Conservation (phyloP, 495 filamentous ascomycete genomes). For the Trichoderma gamsii region DNA sequence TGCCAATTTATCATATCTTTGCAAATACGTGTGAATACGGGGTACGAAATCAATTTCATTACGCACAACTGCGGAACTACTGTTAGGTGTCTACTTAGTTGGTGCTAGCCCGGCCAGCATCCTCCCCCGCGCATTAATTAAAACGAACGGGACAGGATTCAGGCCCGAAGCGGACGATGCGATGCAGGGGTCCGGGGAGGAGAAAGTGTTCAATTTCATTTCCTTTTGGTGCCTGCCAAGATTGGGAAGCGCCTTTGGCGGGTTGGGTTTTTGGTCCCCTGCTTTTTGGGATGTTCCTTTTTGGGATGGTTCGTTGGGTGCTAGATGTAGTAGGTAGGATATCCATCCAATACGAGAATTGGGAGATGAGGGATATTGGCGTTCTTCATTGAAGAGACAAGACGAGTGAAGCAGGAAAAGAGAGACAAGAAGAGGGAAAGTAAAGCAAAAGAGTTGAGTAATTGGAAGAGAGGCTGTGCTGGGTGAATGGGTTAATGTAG, state of each 20-base stretch:
- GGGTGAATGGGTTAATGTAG: no score
- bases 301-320: background rate
- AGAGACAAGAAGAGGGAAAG: no score
- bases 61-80: background rate
- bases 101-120: background rate
- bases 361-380: background rate
- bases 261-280: background rate
- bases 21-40: background rate
- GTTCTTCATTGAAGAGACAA: no score
- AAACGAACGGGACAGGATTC: background rate
- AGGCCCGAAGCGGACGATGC: slow-evolving; percentile 10
- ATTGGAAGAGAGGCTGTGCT: no score
- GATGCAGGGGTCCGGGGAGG: background rate
- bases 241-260: background rate
- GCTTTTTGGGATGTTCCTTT: background rate
- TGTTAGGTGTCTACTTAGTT: background rate
- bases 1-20: background rate
- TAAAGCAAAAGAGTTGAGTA: no score
- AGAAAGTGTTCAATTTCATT: background rate
- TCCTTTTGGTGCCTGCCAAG: slow-evolving; percentile 11
- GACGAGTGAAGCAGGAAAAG: no score
- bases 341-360: background rate
- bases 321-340: background rate
- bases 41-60: background rate
- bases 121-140: background rate